Percentiles rank a stretch among this genome's conserved stretches.
These are phyloP conservation scores for Arthrobotrys musiformis DNA, from an alignment of 2,329 filamentous ascomycete genomes.

Conservation along the genomic window DNA sequence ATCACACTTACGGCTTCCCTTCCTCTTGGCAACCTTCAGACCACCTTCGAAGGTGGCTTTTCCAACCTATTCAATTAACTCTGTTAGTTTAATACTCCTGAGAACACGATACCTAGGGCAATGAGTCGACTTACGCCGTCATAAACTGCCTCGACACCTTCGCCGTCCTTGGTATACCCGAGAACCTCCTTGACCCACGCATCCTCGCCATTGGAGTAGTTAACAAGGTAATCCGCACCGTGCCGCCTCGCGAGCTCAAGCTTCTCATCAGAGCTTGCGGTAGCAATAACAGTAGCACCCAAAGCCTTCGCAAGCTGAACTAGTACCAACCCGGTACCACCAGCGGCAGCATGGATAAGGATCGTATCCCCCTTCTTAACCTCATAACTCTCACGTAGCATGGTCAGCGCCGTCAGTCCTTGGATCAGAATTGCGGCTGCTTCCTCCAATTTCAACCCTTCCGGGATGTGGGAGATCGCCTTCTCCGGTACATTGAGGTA, in stretches of 20 bases:
- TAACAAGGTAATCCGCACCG: slow-evolving; percentile 78
- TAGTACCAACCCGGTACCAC: slow-evolving; percentile 80
- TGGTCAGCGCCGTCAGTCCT: slow-evolving; percentile 82
- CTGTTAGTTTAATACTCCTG: slow-evolving; percentile 1
- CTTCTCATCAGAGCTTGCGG: slow-evolving; percentile 79
- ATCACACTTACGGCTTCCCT: slow-evolving; percentile 69
- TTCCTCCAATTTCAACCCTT: slow-evolving; percentile 70
- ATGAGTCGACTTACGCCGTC: slow-evolving; percentile 71
- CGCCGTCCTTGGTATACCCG: slow-evolving; percentile 75
- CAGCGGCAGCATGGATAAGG: slow-evolving; percentile 85
- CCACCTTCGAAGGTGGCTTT: slow-evolving; percentile 84
- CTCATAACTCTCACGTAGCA: slow-evolving; percentile 77
- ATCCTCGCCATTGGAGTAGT: slow-evolving; percentile 72
- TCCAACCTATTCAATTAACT: slow-evolving; percentile 67
- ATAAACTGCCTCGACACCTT: slow-evolving; percentile 81
- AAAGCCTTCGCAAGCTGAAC: slow-evolving; percentile 75
- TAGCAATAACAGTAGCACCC: slow-evolving; percentile 82
- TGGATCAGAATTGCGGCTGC: slow-evolving; percentile 80
- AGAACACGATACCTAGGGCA: neutral
- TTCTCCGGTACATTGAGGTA: slow-evolving; percentile 68
- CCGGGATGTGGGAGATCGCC: slow-evolving; percentile 73
- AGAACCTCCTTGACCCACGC: slow-evolving; percentile 68
- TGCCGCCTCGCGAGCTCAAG: slow-evolving; percentile 74
- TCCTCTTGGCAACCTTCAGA: slow-evolving; percentile 77
- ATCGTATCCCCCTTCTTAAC: slow-evolving; percentile 83